Evolutionary conservation across 345 rosid species (phyloP), one percentile per base, ranked within the genome.

Genomic region (Pugionium cornutum): DNA sequence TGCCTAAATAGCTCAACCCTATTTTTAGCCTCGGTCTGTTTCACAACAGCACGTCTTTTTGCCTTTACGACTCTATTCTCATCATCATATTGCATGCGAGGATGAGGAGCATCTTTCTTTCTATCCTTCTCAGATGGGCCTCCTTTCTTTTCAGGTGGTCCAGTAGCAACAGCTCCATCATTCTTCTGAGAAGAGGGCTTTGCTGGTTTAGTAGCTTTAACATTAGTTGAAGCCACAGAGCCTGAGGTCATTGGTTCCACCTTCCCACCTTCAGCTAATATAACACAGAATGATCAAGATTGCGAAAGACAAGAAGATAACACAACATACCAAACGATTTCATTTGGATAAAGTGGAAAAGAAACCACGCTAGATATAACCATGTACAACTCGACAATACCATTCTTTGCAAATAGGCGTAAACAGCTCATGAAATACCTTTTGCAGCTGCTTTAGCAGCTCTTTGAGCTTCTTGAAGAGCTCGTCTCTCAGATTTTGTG

Each of bases 1-100:
- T 94, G 99, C 83, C 97, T 82, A 72, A 94, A 94, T 54, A 94
- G 77, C 71, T 94, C 97, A 63, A 94, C 99, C 66, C 92, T 84
- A 43, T 86, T 90, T 74, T 84, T 84, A 31, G 82, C 97, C 82
- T 90, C 97, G 0, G 89, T 94, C 70, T 84, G 96, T 64, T 88
- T 88, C 3, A 90, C 95, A 60, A 94, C 91, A 9, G 96, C 84
- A 28, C 89, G 89, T 78, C 82, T 85, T 76, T 94, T 94, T 4
- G 97, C 95, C 81, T 90, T 94, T 39, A 88, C 96, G 45, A 92
- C 98, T 55, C 97, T 81, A 66, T 87, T 89, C 62, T 66, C 77
- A 59, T 92, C 98, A 80, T 92, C 96, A 55, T 89, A 89, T 39
- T 92, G 98, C 96, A 92, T 83, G 9, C 96, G 92, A 2, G 98